Percentiles rank a stretch among this genome's conserved stretches.
Evolutionary conservation across 306 rosid species (phyloP).

Genomic region (Oemleria cerasiformis): DNA sequence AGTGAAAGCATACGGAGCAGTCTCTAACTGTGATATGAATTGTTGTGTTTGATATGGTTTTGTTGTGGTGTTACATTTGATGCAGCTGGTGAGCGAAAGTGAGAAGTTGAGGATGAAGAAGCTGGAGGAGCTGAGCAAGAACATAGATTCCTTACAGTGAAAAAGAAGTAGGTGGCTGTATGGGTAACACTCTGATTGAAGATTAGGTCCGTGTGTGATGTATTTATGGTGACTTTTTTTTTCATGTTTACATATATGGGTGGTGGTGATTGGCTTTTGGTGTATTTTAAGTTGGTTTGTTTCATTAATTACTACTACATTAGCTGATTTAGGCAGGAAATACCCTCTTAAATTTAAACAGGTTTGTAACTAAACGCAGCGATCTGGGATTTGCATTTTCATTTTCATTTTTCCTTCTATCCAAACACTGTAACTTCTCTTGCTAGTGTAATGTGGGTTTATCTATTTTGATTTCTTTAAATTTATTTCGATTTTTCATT

Average conservation of each 20-base stretch:
- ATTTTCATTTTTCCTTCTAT: constrained; percentile 21
- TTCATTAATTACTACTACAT: constrained; percentile 51
- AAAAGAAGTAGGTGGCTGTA: constrained; percentile 13
- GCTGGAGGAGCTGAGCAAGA: constrained; percentile 96
- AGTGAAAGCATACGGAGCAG: neutral
- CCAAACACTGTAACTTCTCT: constrained; percentile 34
- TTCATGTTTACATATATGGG: constrained; percentile 51
- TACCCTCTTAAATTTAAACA: constrained; percentile 45
- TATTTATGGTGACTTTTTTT: constrained; percentile 57
- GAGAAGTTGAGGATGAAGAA: constrained; percentile 95
- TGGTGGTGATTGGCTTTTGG: constrained; percentile 65
- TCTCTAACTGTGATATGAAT: neutral
- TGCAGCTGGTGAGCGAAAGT: constrained; percentile 60
- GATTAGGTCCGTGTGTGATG: constrained; percentile 85
- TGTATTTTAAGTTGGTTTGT: constrained; percentile 55
- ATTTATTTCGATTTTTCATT: constrained; percentile 14
- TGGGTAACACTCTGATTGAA: constrained; percentile 24
- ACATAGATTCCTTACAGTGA: constrained; percentile 62
- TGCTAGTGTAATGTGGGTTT: constrained; percentile 40
- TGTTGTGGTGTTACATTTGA: constrained; percentile 4
- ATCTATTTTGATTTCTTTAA: constrained; percentile 13
- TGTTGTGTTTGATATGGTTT: neutral
- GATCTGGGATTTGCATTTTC: constrained; percentile 31
- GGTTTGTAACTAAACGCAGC: constrained; percentile 71
- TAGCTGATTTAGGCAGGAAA: constrained; percentile 68